Conservation (phyloP, 2,329 filamentous ascomycete species). For the Colletotrichum tropicale region DNA sequence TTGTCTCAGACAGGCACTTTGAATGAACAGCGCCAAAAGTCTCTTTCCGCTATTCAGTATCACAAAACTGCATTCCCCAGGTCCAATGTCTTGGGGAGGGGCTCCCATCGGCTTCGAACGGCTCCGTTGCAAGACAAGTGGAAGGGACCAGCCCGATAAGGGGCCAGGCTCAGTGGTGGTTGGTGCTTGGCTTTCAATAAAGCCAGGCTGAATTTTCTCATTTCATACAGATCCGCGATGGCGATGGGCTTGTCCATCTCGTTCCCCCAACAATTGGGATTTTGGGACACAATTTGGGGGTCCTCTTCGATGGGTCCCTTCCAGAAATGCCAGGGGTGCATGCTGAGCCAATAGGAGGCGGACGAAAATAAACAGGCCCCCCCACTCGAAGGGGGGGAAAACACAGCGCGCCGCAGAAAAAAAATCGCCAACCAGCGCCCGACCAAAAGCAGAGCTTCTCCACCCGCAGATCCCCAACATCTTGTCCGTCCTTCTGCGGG, state of each 20-base stretch:
- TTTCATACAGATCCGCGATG: not conserved
- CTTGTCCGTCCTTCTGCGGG: slow-evolving; percentile 36
- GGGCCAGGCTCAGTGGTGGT: not conserved
- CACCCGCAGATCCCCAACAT: slow-evolving; percentile 49
- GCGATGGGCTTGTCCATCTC: slow-evolving; percentile 2
- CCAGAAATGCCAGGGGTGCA: slow-evolving; percentile 17
- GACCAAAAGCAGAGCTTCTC: slow-evolving; percentile 18
- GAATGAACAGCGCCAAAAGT: slow-evolving; percentile 5
- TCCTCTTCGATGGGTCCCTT: slow-evolving; percentile 16
- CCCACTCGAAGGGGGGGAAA: slow-evolving; percentile 1
- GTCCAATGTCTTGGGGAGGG: not conserved
- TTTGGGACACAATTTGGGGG: slow-evolving; percentile 11
- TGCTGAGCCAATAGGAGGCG: not conserved
- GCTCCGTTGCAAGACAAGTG: not conserved
- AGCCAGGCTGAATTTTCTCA: not conserved
- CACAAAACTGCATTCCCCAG: slow-evolving; percentile 2
- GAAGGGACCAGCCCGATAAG: not conserved
- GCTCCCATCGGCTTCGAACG: not conserved
- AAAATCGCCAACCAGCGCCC: slow-evolving; percentile 9
- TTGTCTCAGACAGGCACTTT: slow-evolving; percentile 1
- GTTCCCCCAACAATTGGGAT: slow-evolving; percentile 20
- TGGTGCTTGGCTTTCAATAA: not conserved
- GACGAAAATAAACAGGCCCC: not conserved
- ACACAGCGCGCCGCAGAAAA: not conserved
- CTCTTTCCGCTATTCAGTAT: not conserved